Evolutionary conservation across 1,284 basidiomycete genomes (phyloP).

Genomic region (Mycena citricolor): DNA sequence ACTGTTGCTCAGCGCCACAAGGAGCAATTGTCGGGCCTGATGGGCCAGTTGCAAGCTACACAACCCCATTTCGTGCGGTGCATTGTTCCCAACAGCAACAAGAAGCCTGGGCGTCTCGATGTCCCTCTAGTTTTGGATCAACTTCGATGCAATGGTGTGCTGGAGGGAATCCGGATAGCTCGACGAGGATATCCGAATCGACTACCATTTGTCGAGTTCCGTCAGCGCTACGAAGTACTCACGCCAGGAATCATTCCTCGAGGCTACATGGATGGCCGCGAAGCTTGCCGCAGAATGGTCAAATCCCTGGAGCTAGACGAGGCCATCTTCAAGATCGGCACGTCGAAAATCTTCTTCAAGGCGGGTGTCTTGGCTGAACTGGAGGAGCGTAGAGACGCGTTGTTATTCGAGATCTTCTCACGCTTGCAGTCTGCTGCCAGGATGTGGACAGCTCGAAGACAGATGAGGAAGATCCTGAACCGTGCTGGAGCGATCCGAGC

Average conservation of each 20-base stretch:
- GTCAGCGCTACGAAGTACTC: slow-evolving; percentile 94
- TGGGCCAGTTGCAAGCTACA: slow-evolving; percentile 89
- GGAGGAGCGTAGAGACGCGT: slow-evolving; percentile 87
- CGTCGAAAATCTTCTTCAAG: slow-evolving; percentile 99
- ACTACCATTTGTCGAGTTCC: slow-evolving; percentile 95
- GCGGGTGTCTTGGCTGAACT: slow-evolving; percentile 98
- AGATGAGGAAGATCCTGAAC: slow-evolving; percentile 95
- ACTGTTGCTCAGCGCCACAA: slow-evolving; percentile 96
- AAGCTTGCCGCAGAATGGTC: slow-evolving; percentile 93
- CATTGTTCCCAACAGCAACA: slow-evolving; percentile 93
- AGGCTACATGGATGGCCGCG: slow-evolving; percentile 96
- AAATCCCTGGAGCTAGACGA: slow-evolving; percentile 87
- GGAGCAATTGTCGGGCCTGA: slow-evolving; percentile 91
- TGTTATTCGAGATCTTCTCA: slow-evolving; percentile 89
- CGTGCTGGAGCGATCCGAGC: slow-evolving; percentile 89
- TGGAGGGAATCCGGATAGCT: slow-evolving; percentile 98
- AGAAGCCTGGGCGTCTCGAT: slow-evolving; percentile 91
- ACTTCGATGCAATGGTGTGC: slow-evolving; percentile 96
- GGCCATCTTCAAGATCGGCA: slow-evolving; percentile 86
- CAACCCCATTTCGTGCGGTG: slow-evolving; percentile 99
- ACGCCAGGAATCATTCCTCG: slow-evolving; percentile 90
- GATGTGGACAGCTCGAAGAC: slow-evolving; percentile 84
- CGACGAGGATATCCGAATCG: slow-evolving; percentile 97
- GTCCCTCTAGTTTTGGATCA: slow-evolving; percentile 96
- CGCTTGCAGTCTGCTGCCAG: slow-evolving; percentile 84